phyloP scores from a whole-genome alignment of 805 yeast genomes.

The Metschnikowia similis region DNA sequence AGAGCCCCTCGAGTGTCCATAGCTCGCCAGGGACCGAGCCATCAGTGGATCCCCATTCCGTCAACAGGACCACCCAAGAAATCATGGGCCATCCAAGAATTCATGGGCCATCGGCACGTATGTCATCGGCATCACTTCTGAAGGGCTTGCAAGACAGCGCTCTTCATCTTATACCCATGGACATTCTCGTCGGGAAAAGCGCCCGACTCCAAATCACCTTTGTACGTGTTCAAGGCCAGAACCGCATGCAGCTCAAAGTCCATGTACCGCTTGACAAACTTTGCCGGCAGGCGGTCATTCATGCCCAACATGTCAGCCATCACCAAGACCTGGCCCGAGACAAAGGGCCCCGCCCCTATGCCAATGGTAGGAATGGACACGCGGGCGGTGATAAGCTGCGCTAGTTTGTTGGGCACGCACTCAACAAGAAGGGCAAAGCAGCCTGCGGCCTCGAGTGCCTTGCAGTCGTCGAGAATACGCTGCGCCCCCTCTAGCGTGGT shows the following conservation, averaged over 20 bases:
- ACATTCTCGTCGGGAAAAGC: slow-evolving; percentile 56
- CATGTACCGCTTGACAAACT: slow-evolving; percentile 72
- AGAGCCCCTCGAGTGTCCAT: too few species aligned
- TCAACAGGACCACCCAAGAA: too few species aligned
- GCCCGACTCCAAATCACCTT: slow-evolving; percentile 50
- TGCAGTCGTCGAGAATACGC: slow-evolving; percentile 61
- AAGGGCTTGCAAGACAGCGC: slow-evolving; percentile 45
- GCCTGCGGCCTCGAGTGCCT: slow-evolving; percentile 69
- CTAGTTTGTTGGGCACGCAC: slow-evolving; percentile 77
- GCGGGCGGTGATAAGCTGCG: slow-evolving; percentile 55
- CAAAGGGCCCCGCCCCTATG: slow-evolving; percentile 85
- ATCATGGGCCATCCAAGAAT: too few species aligned
- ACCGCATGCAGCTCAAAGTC: slow-evolving; percentile 47
- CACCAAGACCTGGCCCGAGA: slow-evolving; percentile 89
- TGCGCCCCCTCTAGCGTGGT: slow-evolving; percentile 50
- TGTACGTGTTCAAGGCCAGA: slow-evolving; percentile 50
- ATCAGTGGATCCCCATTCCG: too few species aligned
- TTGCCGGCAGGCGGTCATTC: slow-evolving; percentile 45
- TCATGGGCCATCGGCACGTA: too few species aligned
- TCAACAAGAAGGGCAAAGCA: slow-evolving; percentile 73
- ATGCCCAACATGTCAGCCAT: slow-evolving; percentile 80
- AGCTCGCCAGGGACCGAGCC: too few species aligned
- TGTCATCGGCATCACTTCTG: not conserved
- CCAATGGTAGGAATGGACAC: slow-evolving; percentile 83
- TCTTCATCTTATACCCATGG: slow-evolving; percentile 69